These are phyloP conservation scores for Salix koriyanagi DNA, from an alignment of 345 rosid genomes.

Conservation along the genomic window DNA sequence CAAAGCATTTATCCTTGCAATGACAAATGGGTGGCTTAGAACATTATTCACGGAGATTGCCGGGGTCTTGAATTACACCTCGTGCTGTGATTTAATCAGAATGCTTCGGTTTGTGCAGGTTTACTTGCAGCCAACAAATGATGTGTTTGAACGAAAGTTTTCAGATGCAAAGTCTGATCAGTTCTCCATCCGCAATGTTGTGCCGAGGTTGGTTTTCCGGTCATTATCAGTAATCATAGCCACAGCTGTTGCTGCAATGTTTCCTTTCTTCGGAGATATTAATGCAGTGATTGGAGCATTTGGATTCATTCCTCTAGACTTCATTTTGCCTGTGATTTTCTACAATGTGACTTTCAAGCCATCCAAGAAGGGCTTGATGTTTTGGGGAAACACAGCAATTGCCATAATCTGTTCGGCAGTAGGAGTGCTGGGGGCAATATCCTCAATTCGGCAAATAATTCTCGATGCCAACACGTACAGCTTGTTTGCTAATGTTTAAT, in stretches of 20 bases:
- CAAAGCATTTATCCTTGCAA: too few relatives aligned
- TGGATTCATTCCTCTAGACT: constrained; percentile 46
- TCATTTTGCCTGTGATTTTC: constrained; percentile 27
- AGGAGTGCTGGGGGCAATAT: constrained; percentile 4
- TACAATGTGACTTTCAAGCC: constrained; percentile 28
- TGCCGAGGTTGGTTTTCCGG: constrained; percentile 37
- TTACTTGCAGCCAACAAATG: too few relatives aligned
- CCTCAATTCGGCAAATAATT: constrained; percentile 22
- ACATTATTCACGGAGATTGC: too few relatives aligned
- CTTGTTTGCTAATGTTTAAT: constrained; percentile 22
- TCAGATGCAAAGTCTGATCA: constrained; percentile 39
- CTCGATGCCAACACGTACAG: constrained; percentile 21
- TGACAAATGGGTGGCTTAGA: too few relatives aligned
- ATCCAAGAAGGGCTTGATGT: constrained; percentile 5
- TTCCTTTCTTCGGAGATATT: constrained; percentile 57
- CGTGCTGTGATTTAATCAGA: too few relatives aligned
- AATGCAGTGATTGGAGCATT: constrained; percentile 46
- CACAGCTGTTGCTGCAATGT: constrained; percentile 33
- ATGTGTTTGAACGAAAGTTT: constrained; percentile 3
- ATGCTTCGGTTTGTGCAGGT: constrained; percentile 18
- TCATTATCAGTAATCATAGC: constrained; percentile 35
- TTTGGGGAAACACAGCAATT: constrained; percentile 14
- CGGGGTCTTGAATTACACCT: too few relatives aligned
- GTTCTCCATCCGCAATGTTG: constrained; percentile 34
- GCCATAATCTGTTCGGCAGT: constrained; percentile 2